Percentiles rank a stretch among this genome's conserved stretches.
These are phyloP conservation scores for Termitomyces sp. DNA, from an alignment of 768 basidiomycete species.

Conservation along the genomic window DNA sequence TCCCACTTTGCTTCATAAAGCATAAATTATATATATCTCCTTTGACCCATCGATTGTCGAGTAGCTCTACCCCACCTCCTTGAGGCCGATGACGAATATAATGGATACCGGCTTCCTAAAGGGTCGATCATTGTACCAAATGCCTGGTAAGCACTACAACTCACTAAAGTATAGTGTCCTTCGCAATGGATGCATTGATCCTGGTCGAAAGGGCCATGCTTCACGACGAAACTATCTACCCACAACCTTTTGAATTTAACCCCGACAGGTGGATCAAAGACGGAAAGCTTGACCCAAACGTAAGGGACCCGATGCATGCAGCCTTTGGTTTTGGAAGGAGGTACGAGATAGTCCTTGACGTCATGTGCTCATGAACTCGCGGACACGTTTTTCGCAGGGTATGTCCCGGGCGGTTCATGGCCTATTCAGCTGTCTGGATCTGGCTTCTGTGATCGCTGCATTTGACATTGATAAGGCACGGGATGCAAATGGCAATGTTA, in stretches of 20 bases:
- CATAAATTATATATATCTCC: too few species aligned
- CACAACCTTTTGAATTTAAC: slow-evolving; percentile 24
- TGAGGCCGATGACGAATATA: slow-evolving; percentile 26
- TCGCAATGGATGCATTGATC: not conserved
- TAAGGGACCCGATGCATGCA: not conserved
- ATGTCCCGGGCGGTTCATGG: slow-evolving; percentile 29
- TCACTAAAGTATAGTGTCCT: not conserved
- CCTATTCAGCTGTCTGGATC: slow-evolving; percentile 25
- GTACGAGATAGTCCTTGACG: not conserved
- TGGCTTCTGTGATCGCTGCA: slow-evolving; percentile 22
- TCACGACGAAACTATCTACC: slow-evolving; percentile 25
- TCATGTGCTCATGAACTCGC: not conserved
- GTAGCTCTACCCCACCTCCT: slow-evolving; percentile 26
- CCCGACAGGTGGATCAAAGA: slow-evolving; percentile 32
- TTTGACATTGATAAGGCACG: slow-evolving; percentile 20
- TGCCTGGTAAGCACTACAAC: not conserved
- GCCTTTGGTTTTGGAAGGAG: slow-evolving; percentile 19
- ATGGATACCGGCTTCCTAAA: slow-evolving; percentile 16
- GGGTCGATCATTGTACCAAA: not conserved
- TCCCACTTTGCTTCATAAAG: not conserved
- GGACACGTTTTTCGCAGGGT: slow-evolving; percentile 2
- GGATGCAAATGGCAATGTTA: not conserved
- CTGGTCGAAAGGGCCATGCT: slow-evolving; percentile 28
- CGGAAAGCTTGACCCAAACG: slow-evolving; percentile 10
- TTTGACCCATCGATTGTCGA: not conserved